A percentile compares a stretch with the other conserved stretches of the same genome.
Conservation (phyloP, 2,329 filamentous ascomycete species). For the Kalmusia sp. region DNA sequence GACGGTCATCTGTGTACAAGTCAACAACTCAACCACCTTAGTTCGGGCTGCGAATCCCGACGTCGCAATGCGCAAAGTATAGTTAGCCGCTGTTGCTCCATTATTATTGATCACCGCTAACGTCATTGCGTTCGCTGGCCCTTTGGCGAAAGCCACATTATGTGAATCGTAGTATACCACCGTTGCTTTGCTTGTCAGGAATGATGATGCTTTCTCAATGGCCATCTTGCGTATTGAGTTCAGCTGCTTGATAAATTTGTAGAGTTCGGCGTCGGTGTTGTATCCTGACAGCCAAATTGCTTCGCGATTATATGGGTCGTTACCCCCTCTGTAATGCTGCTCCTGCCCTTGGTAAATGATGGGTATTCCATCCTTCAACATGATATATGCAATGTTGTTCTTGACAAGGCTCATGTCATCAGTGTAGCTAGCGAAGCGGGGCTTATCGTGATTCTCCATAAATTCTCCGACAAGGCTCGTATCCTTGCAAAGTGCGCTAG, state of each 20-base stretch:
- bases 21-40: slow-evolving; percentile 40
- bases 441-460: slow-evolving; percentile 51
- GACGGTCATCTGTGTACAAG: slow-evolving; percentile 24
- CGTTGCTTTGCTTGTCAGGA: slow-evolving; percentile 50
- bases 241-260: slow-evolving; percentile 45
- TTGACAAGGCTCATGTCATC: slow-evolving; percentile 44
- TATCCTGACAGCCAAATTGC: slow-evolving; percentile 50
- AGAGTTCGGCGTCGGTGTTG: slow-evolving; percentile 49
- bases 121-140: slow-evolving; percentile 44
- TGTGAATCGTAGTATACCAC: slow-evolving; percentile 53
- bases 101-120: slow-evolving; percentile 56
- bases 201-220: slow-evolving; percentile 45
- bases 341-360: slow-evolving; percentile 53
- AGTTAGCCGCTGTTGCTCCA: slow-evolving; percentile 41
- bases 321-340: slow-evolving; percentile 48
- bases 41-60: slow-evolving; percentile 28
- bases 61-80: slow-evolving; percentile 39
- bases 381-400: slow-evolving; percentile 47
- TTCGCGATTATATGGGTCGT: slow-evolving; percentile 47
- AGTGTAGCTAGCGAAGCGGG: slow-evolving; percentile 47
- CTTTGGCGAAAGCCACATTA: slow-evolving; percentile 55
- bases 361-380: slow-evolving; percentile 52
- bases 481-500: slow-evolving; percentile 37
- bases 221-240: slow-evolving; percentile 54
- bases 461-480: slow-evolving; percentile 47